Conservation (phyloP, 2,329 filamentous ascomycete species). For the Paecilomyces formosus region DNA sequence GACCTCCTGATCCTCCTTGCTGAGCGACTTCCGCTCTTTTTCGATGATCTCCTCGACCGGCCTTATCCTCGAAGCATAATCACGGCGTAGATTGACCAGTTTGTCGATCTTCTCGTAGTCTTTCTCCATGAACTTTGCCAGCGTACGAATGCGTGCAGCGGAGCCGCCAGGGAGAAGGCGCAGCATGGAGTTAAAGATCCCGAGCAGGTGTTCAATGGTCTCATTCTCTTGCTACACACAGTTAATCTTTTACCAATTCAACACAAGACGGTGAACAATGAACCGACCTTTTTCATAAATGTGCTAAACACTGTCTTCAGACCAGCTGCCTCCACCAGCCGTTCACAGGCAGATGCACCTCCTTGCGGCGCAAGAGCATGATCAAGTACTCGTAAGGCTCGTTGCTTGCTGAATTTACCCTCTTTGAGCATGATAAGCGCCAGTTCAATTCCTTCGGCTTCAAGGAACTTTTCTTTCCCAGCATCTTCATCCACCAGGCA, state of each 20-base stretch:
- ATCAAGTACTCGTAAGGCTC: constrained; percentile 75
- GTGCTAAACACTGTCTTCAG: constrained; percentile 78
- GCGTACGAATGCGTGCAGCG: constrained; percentile 67
- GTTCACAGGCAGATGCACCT: constrained; percentile 61
- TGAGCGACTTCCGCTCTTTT: constrained; percentile 47
- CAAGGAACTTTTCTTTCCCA: constrained; percentile 75
- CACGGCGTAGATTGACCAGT: constrained; percentile 62
- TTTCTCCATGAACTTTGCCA: constrained; percentile 94
- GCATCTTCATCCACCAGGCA: constrained; percentile 67
- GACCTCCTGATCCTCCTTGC: constrained; percentile 53
- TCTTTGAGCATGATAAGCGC: constrained; percentile 87
- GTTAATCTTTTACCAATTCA: constrained; percentile 9
- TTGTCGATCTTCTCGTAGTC: constrained; percentile 77
- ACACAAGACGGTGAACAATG: neutral
- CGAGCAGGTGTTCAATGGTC: constrained; percentile 70
- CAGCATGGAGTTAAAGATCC: constrained; percentile 76
- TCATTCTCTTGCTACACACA: constrained; percentile 50
- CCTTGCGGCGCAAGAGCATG: constrained; percentile 61
- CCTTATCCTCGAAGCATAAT: constrained; percentile 58
- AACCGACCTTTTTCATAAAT: constrained; percentile 66
- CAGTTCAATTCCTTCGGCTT: constrained; percentile 87
- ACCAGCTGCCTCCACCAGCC: constrained; percentile 73
- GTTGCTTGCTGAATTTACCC: constrained; percentile 71
- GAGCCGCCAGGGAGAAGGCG: constrained; percentile 71
- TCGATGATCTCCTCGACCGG: constrained; percentile 58